Evolutionary conservation across 148 eudicot species (phyloP), one percentile per base, ranked within the genome.

Genomic region (Vaccinium vitisidaea): DNA sequence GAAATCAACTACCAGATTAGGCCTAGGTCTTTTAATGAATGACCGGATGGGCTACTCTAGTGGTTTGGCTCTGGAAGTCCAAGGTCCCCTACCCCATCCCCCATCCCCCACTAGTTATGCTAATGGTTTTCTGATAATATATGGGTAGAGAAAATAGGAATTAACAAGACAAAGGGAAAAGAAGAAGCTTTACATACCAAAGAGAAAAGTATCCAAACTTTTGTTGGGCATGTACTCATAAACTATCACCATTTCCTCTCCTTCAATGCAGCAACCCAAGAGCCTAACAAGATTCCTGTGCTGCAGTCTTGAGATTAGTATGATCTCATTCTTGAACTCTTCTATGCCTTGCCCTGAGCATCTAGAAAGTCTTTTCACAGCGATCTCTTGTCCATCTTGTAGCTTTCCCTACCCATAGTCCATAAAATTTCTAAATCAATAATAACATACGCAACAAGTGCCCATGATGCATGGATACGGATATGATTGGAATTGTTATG

Each of bases 331-430:
- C 85, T 83, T 88, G 63, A 91, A 88, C 87, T 91, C 91, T 52
- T 81, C 61, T 59, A 39, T 25, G 21, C 93, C 93, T 84, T 89
- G 91, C 13, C 87, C 80, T 1, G 91, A 91, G 32, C 82, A 65
- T 74, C 84, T 80, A 32, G 95, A 90, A 16, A 93, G 87, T 69
- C 91, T 85, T 77, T 91, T 91, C 13, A 91, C 91, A 16, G 93
- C 93, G 18, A 91, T 77, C 56, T 87, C 89, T 19, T 82, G 89
- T 21, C 87, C 90, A 48, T 86, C 83, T 8, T 79, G 70, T 6
- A 91, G 80, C 43, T 74, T 86, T 3, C 93, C 93, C 93, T 91
- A 84, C 58, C 43, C 14, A 71, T 73, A 18, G 50, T 6, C 48
- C 77, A 73, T 71, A 32, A 15, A 27, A 14, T 71, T 71, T 71